Conservation (phyloP, 495 filamentous ascomycete genomes). For the Penicillium silybi region DNA sequence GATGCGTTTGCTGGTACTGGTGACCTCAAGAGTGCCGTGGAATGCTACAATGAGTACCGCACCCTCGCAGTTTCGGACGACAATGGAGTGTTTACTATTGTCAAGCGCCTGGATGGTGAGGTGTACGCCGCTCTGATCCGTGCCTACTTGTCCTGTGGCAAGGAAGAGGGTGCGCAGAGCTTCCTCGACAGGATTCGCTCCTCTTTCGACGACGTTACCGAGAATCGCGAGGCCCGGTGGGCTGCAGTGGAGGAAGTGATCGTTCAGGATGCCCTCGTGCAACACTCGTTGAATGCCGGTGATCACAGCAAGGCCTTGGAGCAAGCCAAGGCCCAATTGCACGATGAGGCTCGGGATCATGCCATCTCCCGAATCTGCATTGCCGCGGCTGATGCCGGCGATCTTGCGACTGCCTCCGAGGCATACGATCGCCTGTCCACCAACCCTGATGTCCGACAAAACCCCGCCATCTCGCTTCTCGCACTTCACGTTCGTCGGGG, state of each 20-base stretch:
- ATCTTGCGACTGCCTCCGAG: slow-evolving; percentile 62
- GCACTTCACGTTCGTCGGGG: slow-evolving; percentile 79
- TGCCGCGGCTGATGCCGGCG: slow-evolving; percentile 75
- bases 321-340: slow-evolving; percentile 54
- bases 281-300: slow-evolving; percentile 60
- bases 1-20: slow-evolving; percentile 76
- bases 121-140: slow-evolving; percentile 87
- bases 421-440: slow-evolving; percentile 57
- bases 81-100: slow-evolving; percentile 63
- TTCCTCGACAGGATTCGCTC: slow-evolving; percentile 76
- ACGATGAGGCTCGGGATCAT: slow-evolving; percentile 43
- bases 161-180: slow-evolving; percentile 69
- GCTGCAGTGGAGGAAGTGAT: slow-evolving; percentile 64
- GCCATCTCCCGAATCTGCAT: slow-evolving; percentile 57
- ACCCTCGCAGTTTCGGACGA: slow-evolving; percentile 76
- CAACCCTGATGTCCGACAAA: slow-evolving; percentile 47
- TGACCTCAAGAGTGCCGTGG: slow-evolving; percentile 83
- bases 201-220: slow-evolving; percentile 55
- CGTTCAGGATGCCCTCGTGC: slow-evolving; percentile 67
- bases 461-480: slow-evolving; percentile 75
- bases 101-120: slow-evolving; percentile 70
- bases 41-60: slow-evolving; percentile 94
- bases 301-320: slow-evolving; percentile 63
- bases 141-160: slow-evolving; percentile 77
- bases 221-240: slow-evolving; percentile 46